Conservation (phyloP, 2,329 filamentous ascomycete genomes). For the Amphichorda felina region DNA sequence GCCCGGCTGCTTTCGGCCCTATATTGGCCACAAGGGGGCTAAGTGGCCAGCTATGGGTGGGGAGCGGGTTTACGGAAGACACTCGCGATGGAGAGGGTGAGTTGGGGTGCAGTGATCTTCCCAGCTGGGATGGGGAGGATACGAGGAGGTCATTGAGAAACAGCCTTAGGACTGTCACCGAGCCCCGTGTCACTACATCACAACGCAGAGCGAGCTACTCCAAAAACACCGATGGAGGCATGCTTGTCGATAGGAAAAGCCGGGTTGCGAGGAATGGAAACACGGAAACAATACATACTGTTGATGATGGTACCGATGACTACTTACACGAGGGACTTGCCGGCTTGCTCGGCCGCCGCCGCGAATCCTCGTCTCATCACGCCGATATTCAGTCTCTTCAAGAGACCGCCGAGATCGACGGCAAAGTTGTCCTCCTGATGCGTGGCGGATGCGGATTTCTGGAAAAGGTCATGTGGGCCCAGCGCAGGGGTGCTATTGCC, state of each 20-base stretch:
- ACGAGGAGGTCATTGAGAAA: slow-evolving; percentile 31
- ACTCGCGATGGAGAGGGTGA: slow-evolving; percentile 63
- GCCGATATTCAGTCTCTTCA: slow-evolving; percentile 88
- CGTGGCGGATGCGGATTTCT: slow-evolving; percentile 92
- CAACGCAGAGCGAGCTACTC: slow-evolving; percentile 4
- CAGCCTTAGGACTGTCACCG: slow-evolving; percentile 16
- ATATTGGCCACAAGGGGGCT: slow-evolving; percentile 62
- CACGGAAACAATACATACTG: slow-evolving; percentile 11
- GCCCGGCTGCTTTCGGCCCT: slow-evolving; percentile 88
- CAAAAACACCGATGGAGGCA: slow-evolving; percentile 5
- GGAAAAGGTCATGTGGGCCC: slow-evolving; percentile 95
- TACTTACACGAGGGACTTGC: slow-evolving; percentile 51
- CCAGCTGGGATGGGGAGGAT: slow-evolving; percentile 65
- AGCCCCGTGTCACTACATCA: slow-evolving; percentile 9
- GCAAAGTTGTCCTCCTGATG: slow-evolving; percentile 84
- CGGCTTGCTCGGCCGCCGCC: no score
- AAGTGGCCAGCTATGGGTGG: slow-evolving; percentile 87
- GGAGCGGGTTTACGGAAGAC: slow-evolving; percentile 82
- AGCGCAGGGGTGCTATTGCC: slow-evolving; percentile 76
- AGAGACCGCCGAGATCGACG: slow-evolving; percentile 82
- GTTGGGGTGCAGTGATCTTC: slow-evolving; percentile 88
- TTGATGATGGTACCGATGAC: slow-evolving; percentile 67
- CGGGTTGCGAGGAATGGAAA: slow-evolving; percentile 7
- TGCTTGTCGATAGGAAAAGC: slow-evolving; percentile 15
- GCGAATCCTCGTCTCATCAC: slow-evolving; percentile 36